Evolutionary conservation across 2,329 filamentous ascomycete species (phyloP), one percentile per base, ranked within the genome.

Genomic region (Calonectria hawksworthii): DNA sequence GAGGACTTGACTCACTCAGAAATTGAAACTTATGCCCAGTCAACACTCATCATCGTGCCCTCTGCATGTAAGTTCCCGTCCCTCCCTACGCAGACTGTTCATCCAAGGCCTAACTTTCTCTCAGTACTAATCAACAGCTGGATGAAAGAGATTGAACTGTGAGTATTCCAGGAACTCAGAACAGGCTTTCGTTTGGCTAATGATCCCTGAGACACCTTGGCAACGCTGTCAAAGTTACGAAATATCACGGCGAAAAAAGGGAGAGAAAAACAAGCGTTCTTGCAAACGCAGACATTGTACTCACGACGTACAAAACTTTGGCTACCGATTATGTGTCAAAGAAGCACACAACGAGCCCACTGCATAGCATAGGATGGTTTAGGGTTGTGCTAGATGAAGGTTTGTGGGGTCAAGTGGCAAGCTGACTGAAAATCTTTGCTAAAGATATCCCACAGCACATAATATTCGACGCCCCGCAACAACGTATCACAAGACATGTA

Each of bases 401-500:
- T 88, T 82, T 67, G 75, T 30, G 9, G 5, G 21, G 9, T 18
- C 16, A 21, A 10, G 26, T 32, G 3, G 8, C 28, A 32, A 18
- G 21, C 21, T 5, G 13, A 10, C 18, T 9, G 2, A 11, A 8
- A 8, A 1, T 8, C 3, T 7, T n/a, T 38, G 7, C 26, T 61
- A 11, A 36, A 13, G n/a, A 14, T 0, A 2, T 21, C 16, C 0
- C 0, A n/a, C 16, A 89, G 89, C 89, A 18, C 89, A 91, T 75
- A 84, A 85, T 4, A 90, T 91, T 30, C 87, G 89, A n/a, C 87
- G 86, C 2, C 84, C 84, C 23, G 82, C 86, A 6, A 90, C 88
- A 1, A 84, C 82, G 0, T 84, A 89, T 13, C 84, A 88, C 73
- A 84, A 83, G 1, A 85, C 88, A 0, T 87, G 88, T 5, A 77